Base-by-base conservation (phyloP, 129 eudicot genomes). In the Glebionis coronaria region DNA sequence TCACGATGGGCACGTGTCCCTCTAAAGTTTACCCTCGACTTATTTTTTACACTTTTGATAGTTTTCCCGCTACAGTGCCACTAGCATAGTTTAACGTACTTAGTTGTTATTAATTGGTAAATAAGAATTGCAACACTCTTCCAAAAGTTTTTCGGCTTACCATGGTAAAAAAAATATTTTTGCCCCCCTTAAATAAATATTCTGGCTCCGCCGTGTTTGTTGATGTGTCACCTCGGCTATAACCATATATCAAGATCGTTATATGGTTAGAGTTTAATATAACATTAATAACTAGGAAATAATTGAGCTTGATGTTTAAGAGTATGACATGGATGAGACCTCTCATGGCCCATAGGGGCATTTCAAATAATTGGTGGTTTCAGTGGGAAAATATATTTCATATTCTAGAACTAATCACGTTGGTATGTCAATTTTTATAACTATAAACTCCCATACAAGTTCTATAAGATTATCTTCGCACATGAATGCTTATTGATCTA, bases 311-410 rank as follows among this genome's bases (percentile, higher is more conserved):
- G 73, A 59, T 56, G 53, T 66, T n/a, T 51, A 58, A 45, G 79
- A 67, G n/a, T 51, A 49, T 65, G 79, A 67, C 68, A 67, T 58
- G 68, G 73, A 75, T 58, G 74, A 38, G 79, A 75, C 69, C 69
- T 38, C 69, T 75, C 79, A 13, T 67, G 74, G 74, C 57, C 69
- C 42, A 67, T 19, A 31, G 63, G 67, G 69, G 50, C 63, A 23
- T 59, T 58, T 51, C 12, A 75, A 67, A 67, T 75, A 31, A 67
- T 59, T 74, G 51, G 11, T 74, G 51, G 11, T 74, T 68, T 65
- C 55, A 45, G 21, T 74, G 64, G 25, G 40, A 31, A 38, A 45
- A 1, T 12, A 18, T 63, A 35, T 65, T 54, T 23, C 21, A 54
- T 64, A 54, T 72, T 62, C 44, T 13, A 29, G 12, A 72, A 72